Percentiles rank a stretch among this genome's conserved stretches.
phyloP scores from a whole-genome alignment of 2,329 filamentous ascomycete species.

The Exserohilum turcica region DNA sequence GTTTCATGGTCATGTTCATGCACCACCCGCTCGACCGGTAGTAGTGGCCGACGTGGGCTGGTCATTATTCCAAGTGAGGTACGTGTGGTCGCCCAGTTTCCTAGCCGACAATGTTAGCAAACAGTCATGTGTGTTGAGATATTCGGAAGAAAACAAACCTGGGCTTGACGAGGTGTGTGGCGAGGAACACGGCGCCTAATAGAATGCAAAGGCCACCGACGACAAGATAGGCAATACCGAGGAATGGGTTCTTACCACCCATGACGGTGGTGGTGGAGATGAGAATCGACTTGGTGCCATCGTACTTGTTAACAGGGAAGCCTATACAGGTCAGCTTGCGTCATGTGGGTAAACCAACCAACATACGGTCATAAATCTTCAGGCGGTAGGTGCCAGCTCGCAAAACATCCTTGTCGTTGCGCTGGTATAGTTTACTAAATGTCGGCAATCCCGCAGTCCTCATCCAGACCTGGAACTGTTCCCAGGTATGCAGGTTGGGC shows the following conservation, averaged over 20 bases:
- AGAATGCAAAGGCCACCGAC: conserved; percentile 92
- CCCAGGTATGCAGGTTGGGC: conserved; percentile 74
- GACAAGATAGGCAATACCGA: conserved; percentile 94
- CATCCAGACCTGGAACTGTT: conserved; percentile 98
- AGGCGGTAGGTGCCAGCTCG: conserved; percentile 73
- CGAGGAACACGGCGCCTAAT: conserved; percentile 84
- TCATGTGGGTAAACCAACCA: background rate
- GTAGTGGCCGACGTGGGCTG: conserved; percentile 62
- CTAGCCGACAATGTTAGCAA: conserved; percentile 54
- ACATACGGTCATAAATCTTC: conserved; percentile 76
- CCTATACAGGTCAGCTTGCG: conserved; percentile 58
- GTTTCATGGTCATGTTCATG: conserved; percentile 22
- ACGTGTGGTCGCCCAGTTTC: conserved; percentile 97
- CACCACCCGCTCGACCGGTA: conserved; percentile 50
- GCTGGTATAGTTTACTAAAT: conserved; percentile 90
- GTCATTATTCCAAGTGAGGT: conserved; percentile 91
- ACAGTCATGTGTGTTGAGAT: too few species aligned
- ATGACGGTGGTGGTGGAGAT: conserved; percentile 90
- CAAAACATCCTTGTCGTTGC: conserved; percentile 77
- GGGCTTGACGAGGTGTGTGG: conserved; percentile 88
- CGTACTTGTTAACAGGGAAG: conserved; percentile 78
- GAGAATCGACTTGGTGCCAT: conserved; percentile 86
- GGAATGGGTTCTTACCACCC: conserved; percentile 92
- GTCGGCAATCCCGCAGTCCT: conserved; percentile 89
- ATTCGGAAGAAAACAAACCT: conserved; percentile 62